A percentile compares a stretch with the other conserved stretches of the same genome.
phyloP scores from a whole-genome alignment of 805 yeast genomes.

The Saccharomycopsis capsularis region DNA sequence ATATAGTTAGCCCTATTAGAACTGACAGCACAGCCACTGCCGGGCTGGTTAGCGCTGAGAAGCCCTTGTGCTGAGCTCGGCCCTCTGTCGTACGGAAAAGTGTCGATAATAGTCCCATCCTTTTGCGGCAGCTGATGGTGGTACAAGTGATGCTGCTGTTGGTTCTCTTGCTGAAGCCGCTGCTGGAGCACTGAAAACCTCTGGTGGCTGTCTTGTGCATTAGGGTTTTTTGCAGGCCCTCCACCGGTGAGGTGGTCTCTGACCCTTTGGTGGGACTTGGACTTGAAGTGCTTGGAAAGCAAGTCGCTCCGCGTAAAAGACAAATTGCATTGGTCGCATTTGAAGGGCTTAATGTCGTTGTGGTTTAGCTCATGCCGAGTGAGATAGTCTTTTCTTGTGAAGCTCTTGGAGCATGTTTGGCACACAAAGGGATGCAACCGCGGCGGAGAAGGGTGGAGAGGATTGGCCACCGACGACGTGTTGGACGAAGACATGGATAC shows the following conservation, averaged over 20 bases:
- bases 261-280: slow-evolving; percentile 16
- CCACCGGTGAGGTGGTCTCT: neutral
- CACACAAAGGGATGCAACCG: slow-evolving; percentile 9
- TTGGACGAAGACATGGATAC: no score
- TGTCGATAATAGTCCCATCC: no score
- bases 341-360: slow-evolving; percentile 15
- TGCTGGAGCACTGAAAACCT: no score
- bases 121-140: no score
- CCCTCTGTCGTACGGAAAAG: no score
- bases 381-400: slow-evolving; percentile 21
- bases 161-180: no score
- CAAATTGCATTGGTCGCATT: slow-evolving; percentile 19
- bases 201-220: neutral
- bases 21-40: no score
- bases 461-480: no score
- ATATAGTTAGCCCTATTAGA: neutral
- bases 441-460: no score
- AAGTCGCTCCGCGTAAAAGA: slow-evolving; percentile 20
- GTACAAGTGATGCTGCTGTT: no score
- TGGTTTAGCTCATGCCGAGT: slow-evolving; percentile 20
- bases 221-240: neutral
- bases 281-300: slow-evolving; percentile 19
- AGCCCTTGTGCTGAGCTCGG: neutral
- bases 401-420: slow-evolving; percentile 26
- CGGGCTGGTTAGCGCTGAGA: no score